Base-by-base conservation (phyloP, 805 yeast species). In the Lachancea quebecensis region DNA sequence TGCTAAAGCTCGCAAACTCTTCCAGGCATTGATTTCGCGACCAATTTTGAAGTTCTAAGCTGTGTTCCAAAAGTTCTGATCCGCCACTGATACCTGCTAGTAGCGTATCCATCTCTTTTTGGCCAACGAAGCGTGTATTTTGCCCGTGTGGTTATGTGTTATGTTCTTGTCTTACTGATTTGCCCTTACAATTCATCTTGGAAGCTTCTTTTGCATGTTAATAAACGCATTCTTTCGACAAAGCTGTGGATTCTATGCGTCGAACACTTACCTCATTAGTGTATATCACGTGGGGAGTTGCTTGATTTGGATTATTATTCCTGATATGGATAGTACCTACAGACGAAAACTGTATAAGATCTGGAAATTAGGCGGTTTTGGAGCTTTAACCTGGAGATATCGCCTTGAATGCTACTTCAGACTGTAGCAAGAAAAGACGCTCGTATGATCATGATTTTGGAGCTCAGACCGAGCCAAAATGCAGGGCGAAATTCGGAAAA, bases 101-200 rank as follows among this genome's bases (percentile, higher is more conserved):
- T 16, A 44, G 32, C 7, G 18, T 10, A 30, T 44, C 47, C 47
- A 44, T 44, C 31, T n/a, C 17, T 34, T 21, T 21, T 7, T 21
- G 25, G 25, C 25, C 4, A 21, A 21, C 25, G 25, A 21, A 21
- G 25, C 25, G 25, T 21, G 25, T 7, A 4, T 7, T 21, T n/a
- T n/a, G n/a, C n/a, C 25, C 25, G 25, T 4, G 25, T 21, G 25
- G 7, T 30, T 30, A 8, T 30, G 33, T 30, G 8, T 3, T 11
- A 30, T 11, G 4, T 8, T 12, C 14, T 12, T 30, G 4, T 11
- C 5, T 5, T 30, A 14, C 8, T 4, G 4, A 8, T 14, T 14
- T 11, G 33, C 33, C 33, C 14, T 14, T 11, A 12, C 8, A 11
- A 30, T 30, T 14, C 5, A 9, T 4, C 33, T 12, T 8, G 14